Evolutionary conservation across 306 rosid species (phyloP), one percentile per base, ranked within the genome.

Genomic region (Glycine tomentella): DNA sequence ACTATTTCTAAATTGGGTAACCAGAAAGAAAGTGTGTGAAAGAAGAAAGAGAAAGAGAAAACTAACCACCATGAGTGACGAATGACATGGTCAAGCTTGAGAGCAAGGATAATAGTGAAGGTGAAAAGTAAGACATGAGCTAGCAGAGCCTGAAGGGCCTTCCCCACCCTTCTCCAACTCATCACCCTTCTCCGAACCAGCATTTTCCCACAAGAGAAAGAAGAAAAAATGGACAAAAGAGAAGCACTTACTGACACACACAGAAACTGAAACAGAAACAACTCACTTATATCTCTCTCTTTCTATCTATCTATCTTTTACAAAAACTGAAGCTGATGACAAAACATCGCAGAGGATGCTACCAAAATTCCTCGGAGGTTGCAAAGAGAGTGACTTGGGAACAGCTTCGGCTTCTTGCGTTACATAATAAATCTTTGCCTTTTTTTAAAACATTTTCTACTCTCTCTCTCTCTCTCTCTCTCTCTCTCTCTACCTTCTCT

Each of bases 151-250:
- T 82, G 91, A 8, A 95, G 74, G 42, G 97, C 86, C 87, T 87
- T 87, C 0, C 81, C 91, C 57, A 90, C 97, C 78, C 94, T 89
- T 68, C 94, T 87, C 99, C 97, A 92, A 73, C 94, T 95, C 92
- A 90, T 88, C 50, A 89, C 84, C 77, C 92, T 89, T 77, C 92
- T 78, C 83, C 78, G 84, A 67, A 84, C 88, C 81, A 89, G 77
- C 92, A 93, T 93, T 83, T 68, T 55, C 33, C 17, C 42, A 13
- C 55, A 4, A 63, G 51, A 15, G 40, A 72, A 76, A 64, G 44
- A 82, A 2, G 0, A 38, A 4, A 73, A 48, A 68, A 55, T 48
- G 49, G 76, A 76, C 38, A 67, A 65, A 73, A 69, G 11, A 73
- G 68, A 68, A 8, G 50, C 48, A 59, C 33, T 51, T 71, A 42